Evolutionary conservation across 2,329 filamentous ascomycete genomes (phyloP), one percentile per base, ranked within the genome.

Genomic region (Arachnopeziza araneosa): DNA sequence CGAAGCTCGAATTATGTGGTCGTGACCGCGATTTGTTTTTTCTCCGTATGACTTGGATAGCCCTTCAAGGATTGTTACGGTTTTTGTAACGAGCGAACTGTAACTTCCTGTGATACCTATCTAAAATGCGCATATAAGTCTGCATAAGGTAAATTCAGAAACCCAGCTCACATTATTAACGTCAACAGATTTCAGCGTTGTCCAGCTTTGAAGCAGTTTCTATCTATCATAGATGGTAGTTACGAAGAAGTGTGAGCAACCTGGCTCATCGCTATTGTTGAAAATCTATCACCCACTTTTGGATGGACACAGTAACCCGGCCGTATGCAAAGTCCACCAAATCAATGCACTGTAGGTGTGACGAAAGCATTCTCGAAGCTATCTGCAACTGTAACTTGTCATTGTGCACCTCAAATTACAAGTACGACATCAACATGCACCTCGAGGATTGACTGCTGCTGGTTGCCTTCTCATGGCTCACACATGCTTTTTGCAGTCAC

Each of bases 1-100:
- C 76, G 72, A 1, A 80, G 73, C 60, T 80, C 76, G 19, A 80
- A 68, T 59, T 78, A 14, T n/a, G 30, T 32, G 30, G 30, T 32
- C 14, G 30, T 32, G n/a, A 32, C 30, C 30, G 30, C 30, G 7
- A 32, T 32, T 14, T 32, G 30, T 32, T 7, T 32, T 7, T 32
- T n/a, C n/a, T n/a, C n/a, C 30, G 30, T 32, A 32, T 14, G 14
- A 32, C 30, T 32, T 14, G 30, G 14, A 14, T 32, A 32, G 30
- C 30, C 14, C 14, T 14, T 32, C 7, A 7, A 14, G 7, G 7
- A 7, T 7, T 32, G 30, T 32, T 32, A 32, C 30, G 30, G 7
- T 32, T 32, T 14, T 32, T 14, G 14, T 14, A 14, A 7, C 30
- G 7, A 14, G 30, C 14, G n/a, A n/a, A n/a, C n/a, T n/a, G n/a